phyloP scores from a whole-genome alignment of 306 rosid species.

The Dryas alaskensis region DNA sequence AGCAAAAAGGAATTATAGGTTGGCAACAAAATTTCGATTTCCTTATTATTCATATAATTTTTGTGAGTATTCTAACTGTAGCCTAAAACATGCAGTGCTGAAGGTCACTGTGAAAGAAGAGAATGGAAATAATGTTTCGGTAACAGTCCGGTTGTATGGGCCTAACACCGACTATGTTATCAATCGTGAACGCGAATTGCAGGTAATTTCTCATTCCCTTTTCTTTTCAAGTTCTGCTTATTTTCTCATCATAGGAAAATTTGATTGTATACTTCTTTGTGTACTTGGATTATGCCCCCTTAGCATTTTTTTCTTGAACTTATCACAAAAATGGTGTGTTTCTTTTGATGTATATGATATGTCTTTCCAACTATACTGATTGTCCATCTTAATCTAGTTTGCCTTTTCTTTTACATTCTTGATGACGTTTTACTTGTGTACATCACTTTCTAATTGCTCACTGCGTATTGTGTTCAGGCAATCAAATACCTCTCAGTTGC shows the following conservation, averaged over 20 bases:
- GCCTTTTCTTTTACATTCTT: slow-evolving; percentile 11
- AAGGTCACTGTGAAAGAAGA: slow-evolving; percentile 68
- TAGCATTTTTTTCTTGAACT: neutral
- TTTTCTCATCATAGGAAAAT: neutral
- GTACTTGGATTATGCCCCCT: neutral
- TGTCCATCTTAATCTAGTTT: slow-evolving; percentile 24
- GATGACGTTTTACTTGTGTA: slow-evolving; percentile 12
- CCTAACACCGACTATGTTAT: slow-evolving; percentile 88
- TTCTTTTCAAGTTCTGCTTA: neutral
- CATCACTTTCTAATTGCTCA: slow-evolving; percentile 27
- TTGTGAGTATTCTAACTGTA: neutral
- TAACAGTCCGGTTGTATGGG: slow-evolving; percentile 77
- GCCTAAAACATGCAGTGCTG: slow-evolving; percentile 49
- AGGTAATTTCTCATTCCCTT: slow-evolving; percentile 41
- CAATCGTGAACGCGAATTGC: slow-evolving; percentile 79
- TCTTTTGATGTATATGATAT: slow-evolving; percentile 7
- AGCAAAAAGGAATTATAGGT: neutral
- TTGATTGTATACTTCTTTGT: neutral
- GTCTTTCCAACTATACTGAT: slow-evolving; percentile 1
- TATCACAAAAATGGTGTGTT: neutral
- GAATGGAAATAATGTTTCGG: slow-evolving; percentile 36
- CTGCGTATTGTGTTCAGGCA: slow-evolving; percentile 57
- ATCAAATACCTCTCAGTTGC: slow-evolving; percentile 87
- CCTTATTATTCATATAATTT: neutral
- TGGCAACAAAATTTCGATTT: neutral